phyloP scores from a whole-genome alignment of 2,329 filamentous ascomycete genomes.

The Apiospora aurea region DNA sequence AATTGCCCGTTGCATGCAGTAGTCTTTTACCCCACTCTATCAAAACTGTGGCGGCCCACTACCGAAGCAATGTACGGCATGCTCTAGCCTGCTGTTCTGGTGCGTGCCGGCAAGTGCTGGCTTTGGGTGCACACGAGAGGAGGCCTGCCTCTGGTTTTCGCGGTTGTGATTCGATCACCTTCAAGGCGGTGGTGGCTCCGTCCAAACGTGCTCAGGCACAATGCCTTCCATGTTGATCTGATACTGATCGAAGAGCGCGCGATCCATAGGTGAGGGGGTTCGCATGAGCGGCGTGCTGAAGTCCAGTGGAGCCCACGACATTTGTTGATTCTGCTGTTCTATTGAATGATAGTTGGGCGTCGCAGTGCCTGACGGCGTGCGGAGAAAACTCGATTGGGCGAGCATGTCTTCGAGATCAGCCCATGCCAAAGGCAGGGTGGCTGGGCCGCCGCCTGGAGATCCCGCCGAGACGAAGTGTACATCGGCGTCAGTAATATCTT shows the following conservation, averaged over 20 bases:
- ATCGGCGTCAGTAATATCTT: conserved; percentile 23
- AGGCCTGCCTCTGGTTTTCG: neutral
- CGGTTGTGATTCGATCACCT: neutral
- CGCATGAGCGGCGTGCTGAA: conserved; percentile 28
- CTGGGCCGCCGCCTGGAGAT: conserved; percentile 17
- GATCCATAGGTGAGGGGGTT: conserved; percentile 28
- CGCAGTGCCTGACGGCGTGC: conserved; percentile 20
- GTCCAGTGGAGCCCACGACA: conserved; percentile 29
- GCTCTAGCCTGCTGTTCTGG: neutral
- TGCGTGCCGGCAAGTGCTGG: neutral
- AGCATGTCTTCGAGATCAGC: conserved; percentile 28
- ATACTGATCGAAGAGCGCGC: conserved; percentile 25
- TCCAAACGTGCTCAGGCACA: conserved; percentile 4
- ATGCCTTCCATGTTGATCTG: conserved; percentile 8
- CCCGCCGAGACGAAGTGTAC: neutral
- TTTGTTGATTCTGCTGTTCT: conserved; percentile 28
- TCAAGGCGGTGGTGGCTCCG: conserved; percentile 2
- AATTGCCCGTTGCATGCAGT: neutral
- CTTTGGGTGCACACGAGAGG: neutral
- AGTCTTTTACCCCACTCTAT: conserved; percentile 1
- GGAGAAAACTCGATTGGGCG: conserved; percentile 23
- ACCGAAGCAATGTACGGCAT: neutral
- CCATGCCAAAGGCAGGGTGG: conserved; percentile 27
- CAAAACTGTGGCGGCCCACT: conserved; percentile 2
- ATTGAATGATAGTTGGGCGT: conserved; percentile 26